Evolutionary conservation across 176 grass and related monocot genomes (phyloP).

Genomic region (Cenchrus fungigraminus): DNA sequence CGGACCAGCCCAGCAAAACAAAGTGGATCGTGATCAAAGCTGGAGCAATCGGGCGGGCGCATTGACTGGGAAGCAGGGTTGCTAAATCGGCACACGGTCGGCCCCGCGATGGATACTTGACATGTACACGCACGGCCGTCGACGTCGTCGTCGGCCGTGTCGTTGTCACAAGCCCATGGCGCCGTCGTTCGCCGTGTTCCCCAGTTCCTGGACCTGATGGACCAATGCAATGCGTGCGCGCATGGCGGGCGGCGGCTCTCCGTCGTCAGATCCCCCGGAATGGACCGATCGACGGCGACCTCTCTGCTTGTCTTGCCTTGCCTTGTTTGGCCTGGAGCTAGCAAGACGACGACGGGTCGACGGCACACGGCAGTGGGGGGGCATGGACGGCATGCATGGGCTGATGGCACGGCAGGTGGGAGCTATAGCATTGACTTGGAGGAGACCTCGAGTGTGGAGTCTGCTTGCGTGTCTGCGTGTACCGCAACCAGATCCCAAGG

Average conservation of each 20-base stretch:
- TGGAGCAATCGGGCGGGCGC: not conserved
- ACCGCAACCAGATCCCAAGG: constrained; percentile 31
- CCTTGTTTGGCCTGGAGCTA: not conserved
- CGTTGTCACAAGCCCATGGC: not conserved
- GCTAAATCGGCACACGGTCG: constrained; percentile 2
- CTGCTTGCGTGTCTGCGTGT: not conserved
- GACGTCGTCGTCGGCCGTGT: not conserved
- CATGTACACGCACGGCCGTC: no score
- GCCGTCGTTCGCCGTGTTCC: not conserved
- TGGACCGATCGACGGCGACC: not conserved
- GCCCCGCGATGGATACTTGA: not conserved
- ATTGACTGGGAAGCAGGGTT: constrained; percentile 28
- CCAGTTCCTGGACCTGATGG: not conserved
- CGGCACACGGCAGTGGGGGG: no score
- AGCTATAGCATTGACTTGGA: constrained; percentile 8
- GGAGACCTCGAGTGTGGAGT: constrained; percentile 17
- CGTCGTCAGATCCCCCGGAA: not conserved
- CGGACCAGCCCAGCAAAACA: not conserved
- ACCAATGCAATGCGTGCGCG: not conserved
- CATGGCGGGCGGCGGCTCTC: not conserved
- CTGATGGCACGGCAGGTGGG: not conserved
- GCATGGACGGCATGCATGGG: not conserved
- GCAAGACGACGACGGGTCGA: not conserved
- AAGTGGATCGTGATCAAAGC: not conserved
- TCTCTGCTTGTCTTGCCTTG: not conserved